phyloP scores from a whole-genome alignment of 83 land plant species.

The Picea mariana region DNA sequence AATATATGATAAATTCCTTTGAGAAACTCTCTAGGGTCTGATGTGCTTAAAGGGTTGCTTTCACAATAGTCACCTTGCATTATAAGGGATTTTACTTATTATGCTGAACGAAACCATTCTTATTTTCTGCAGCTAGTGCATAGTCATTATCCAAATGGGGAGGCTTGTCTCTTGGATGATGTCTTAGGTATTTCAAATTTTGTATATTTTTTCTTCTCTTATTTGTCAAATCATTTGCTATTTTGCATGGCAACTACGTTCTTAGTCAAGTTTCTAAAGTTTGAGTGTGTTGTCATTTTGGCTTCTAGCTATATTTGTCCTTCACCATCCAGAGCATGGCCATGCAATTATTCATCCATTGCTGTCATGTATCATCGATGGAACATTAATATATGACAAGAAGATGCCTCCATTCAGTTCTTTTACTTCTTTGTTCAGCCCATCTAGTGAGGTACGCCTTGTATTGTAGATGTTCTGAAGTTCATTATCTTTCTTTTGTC shows the following conservation, averaged over 20 bases:
- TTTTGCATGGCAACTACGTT: background rate
- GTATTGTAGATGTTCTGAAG: background rate
- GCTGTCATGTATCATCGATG: constrained; percentile 86
- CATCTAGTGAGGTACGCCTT: constrained; percentile 69
- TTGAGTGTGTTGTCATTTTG: constrained; percentile 4
- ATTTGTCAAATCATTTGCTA: background rate
- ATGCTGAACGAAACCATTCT: background rate
- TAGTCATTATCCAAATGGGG: constrained; percentile 65
- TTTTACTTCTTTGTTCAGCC: constrained; percentile 77
- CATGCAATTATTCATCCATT: constrained; percentile 89
- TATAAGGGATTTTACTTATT: background rate
- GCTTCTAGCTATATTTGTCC: constrained; percentile 81
- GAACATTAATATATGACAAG: constrained; percentile 71
- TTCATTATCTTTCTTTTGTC: constrained; percentile 11
- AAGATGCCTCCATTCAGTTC: constrained; percentile 77
- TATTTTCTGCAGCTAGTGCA: constrained; percentile 57
- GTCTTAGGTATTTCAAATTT: constrained; percentile 58
- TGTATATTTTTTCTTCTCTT: background rate
- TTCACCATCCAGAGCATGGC: constrained; percentile 93
- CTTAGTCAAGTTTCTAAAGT: background rate
- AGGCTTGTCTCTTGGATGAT: constrained; percentile 73
- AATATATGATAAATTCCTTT: background rate
- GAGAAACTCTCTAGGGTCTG: background rate
- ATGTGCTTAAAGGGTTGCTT: constrained; percentile 11
- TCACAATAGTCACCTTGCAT: too few species aligned